phyloP scores from a whole-genome alignment of 1,139 yeast species.

The Scheffersomyces parashehatae region DNA sequence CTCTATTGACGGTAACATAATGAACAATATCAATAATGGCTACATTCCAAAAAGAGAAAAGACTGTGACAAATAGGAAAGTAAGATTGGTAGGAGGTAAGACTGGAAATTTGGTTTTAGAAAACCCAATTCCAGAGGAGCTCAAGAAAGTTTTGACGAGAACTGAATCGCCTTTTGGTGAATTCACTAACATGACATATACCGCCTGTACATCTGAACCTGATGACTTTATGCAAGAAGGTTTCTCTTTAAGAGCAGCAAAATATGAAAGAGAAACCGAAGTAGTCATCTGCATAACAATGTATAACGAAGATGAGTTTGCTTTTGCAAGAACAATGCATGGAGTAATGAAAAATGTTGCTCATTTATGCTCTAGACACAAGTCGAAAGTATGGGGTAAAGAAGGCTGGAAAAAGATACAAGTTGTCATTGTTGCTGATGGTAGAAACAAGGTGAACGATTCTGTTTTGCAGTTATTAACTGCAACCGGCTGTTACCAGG shows the following conservation, averaged over 20 bases:
- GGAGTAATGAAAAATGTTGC: slow-evolving; percentile 91
- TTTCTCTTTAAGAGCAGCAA: slow-evolving; percentile 80
- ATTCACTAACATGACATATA: slow-evolving; percentile 90
- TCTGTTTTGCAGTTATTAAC: slow-evolving; percentile 83
- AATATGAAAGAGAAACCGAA: slow-evolving; percentile 85
- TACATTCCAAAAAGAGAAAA: slow-evolving; percentile 41
- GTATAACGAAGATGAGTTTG: slow-evolving; percentile 91
- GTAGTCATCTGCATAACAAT: slow-evolving; percentile 87
- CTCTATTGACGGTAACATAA: slow-evolving; percentile 47
- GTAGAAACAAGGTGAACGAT: slow-evolving; percentile 81
- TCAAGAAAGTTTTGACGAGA: slow-evolving; percentile 74
- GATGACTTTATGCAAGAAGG: slow-evolving; percentile 80
- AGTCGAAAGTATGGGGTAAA: slow-evolving; percentile 88
- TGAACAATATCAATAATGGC: slow-evolving; percentile 43
- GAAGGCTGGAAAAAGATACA: slow-evolving; percentile 96
- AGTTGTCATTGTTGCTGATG: slow-evolving; percentile 88
- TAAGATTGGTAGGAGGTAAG: slow-evolving; percentile 58
- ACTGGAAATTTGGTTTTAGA: slow-evolving; percentile 83
- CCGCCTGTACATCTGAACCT: slow-evolving; percentile 91
- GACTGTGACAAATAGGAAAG: slow-evolving; percentile 47
- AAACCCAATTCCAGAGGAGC: slow-evolving; percentile 88
- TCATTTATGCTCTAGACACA: slow-evolving; percentile 76
- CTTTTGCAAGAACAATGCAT: slow-evolving; percentile 90
- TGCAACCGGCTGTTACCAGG: slow-evolving; percentile 95
- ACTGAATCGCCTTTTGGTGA: slow-evolving; percentile 81